Evolutionary conservation across 495 filamentous ascomycete species (phyloP), one percentile per base, ranked within the genome.

Genomic region (Xylaria bambusicola): DNA sequence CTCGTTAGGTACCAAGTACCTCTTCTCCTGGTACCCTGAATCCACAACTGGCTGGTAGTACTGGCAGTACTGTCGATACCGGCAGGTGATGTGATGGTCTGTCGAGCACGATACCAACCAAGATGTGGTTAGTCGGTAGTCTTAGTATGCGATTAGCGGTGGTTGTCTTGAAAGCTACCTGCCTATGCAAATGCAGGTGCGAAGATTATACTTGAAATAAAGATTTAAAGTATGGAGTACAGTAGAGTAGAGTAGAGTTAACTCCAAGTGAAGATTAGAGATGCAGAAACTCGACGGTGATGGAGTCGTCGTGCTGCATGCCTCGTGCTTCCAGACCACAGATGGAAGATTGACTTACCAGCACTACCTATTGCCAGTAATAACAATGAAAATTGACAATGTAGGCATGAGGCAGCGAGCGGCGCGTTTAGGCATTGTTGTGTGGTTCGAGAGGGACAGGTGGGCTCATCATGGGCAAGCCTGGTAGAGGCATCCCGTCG

Each of bases 361-460:
- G n/a, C n/a, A n/a, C 54, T 27, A 38, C 15, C 12, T 38, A 47
- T 26, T 17, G 31, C 36, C 5, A 35, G 26, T 44, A 6, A 15
- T 15, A 3, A 46, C 23, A 38, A 38, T 6, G 12, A n/a, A 8
- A 15, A 17, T 9, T 10, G 21, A 20, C 13, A 23, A 44, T 6
- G 41, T 44, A 20, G 41, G 15, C 12, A 44, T 29, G 54, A 46
- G 41, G 42, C 54, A 35, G 38, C 40, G 24, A 27, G n/a, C n/a
- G n/a, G n/a, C n/a, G n/a, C 18, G 15, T 41, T 49, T 15, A 47
- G 41, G 33, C 45, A 38, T 42, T 58, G 45, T 51, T 58, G 45
- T 58, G 45, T 58, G 56, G 46, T 52, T 42, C 47, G 40, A 41
- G 36, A 51, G 47, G n/a, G n/a, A n/a, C n/a, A 40, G 38, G 29